phyloP scores from a whole-genome alignment of 495 filamentous ascomycete genomes.

The Tuber microsphaerosporum region DNA sequence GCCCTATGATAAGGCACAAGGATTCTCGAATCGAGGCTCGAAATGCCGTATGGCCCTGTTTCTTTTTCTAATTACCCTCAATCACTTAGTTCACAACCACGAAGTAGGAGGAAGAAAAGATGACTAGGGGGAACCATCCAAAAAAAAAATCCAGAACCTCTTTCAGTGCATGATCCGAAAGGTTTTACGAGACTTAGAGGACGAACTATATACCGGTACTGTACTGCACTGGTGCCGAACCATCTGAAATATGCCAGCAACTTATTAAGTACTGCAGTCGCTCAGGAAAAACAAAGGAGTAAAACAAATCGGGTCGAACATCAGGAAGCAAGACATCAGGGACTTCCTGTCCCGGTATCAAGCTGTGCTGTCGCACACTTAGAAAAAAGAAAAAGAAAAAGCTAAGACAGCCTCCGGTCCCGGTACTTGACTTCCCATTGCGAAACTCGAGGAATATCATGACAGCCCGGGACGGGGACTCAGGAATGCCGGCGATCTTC shows the following conservation, averaged over 20 bases:
- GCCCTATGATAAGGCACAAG: slow-evolving; percentile 2
- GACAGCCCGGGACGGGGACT: background rate
- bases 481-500: background rate
- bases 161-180: background rate
- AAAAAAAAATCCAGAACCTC: background rate
- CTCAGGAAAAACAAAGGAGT: background rate
- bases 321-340: background rate
- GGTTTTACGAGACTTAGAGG: background rate
- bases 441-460: background rate
- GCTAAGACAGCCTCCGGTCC: background rate
- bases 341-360: background rate
- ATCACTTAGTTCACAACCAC: background rate
- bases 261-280: background rate
- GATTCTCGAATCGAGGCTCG: background rate
- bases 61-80: background rate
- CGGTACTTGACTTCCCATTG: background rate
- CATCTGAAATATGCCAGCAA: background rate
- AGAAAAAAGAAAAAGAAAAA: background rate
- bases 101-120: background rate
- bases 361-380: background rate
- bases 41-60: background rate
- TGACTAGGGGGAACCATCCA: background rate
- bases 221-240: background rate
- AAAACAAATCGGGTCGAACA: background rate
- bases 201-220: background rate